These are phyloP conservation scores for Flaveria ramosissima DNA, from an alignment of 129 eudicot species.

Conservation along the genomic window DNA sequence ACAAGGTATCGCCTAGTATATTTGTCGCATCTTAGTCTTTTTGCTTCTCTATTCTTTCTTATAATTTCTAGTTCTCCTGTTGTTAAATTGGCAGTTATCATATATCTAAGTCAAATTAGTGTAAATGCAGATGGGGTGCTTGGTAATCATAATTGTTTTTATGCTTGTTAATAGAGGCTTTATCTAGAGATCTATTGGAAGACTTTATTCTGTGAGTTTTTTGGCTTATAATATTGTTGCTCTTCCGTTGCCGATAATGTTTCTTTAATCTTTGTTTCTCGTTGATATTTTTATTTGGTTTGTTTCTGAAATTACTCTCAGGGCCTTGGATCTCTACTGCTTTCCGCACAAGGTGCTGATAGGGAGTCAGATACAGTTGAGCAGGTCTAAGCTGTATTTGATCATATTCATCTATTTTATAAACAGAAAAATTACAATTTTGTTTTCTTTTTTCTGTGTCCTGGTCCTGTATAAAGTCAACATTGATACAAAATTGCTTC, in stretches of 20 bases:
- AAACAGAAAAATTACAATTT: slow-evolving; percentile 12
- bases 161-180: slow-evolving; percentile 69
- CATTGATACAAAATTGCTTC: no score
- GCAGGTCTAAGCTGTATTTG: slow-evolving; percentile 52
- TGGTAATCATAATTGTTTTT: not conserved
- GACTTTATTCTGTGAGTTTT: slow-evolving; percentile 35
- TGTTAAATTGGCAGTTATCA: no score
- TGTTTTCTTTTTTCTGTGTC: slow-evolving; percentile 28
- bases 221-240: no score
- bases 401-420: not conserved
- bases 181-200: slow-evolving; percentile 79
- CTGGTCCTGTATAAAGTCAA: slow-evolving; percentile 53
- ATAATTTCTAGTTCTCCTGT: no score
- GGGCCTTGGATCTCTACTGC: slow-evolving; percentile 34
- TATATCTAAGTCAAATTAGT: no score
- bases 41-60: no score
- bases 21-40: no score
- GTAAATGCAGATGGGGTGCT: no score
- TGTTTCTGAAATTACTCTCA: not conserved
- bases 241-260: no score
- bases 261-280: no score
- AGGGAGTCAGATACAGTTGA: slow-evolving; percentile 85
- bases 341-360: slow-evolving; percentile 77
- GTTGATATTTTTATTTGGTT: not conserved
- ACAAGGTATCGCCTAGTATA: no score